Conservation (phyloP, 257 asterid species). For the Nicotiana tabacum region DNA sequence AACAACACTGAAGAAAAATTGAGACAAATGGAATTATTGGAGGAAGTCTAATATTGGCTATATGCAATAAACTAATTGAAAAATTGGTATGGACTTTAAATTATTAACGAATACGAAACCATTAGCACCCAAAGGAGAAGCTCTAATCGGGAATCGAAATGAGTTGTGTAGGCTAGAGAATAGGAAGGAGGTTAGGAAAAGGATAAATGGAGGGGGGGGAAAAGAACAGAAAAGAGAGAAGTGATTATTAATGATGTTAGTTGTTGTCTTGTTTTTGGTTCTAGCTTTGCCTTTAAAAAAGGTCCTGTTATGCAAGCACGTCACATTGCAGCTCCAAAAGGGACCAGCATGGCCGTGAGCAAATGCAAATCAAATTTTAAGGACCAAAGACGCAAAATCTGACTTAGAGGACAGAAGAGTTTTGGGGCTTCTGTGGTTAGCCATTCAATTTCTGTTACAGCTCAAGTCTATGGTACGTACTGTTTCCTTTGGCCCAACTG, state of each 20-base stretch:
- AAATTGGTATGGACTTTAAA: background rate
- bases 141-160: background rate
- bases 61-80: background rate
- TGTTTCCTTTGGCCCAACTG: background rate
- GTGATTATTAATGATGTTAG: background rate
- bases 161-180: slow-evolving; percentile 4
- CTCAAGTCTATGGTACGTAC: background rate
- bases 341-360: background rate
- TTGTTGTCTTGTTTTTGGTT: background rate
- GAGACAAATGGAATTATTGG: background rate
- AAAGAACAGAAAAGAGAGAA: background rate
- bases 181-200: background rate
- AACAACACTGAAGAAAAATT: background rate
- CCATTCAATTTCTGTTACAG: background rate
- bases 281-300: background rate
- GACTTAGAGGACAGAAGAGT: background rate
- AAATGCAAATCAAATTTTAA: background rate
- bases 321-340: background rate
- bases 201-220: background rate
- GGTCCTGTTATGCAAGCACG: background rate
- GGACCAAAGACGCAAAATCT: background rate
- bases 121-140: background rate
- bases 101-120: background rate
- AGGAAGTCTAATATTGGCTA: background rate
- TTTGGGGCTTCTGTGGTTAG: background rate